A percentile compares a stretch with the other conserved stretches of the same genome.
Evolutionary conservation across 2,329 filamentous ascomycete genomes (phyloP).

Genomic region (Aspergillus persii): DNA sequence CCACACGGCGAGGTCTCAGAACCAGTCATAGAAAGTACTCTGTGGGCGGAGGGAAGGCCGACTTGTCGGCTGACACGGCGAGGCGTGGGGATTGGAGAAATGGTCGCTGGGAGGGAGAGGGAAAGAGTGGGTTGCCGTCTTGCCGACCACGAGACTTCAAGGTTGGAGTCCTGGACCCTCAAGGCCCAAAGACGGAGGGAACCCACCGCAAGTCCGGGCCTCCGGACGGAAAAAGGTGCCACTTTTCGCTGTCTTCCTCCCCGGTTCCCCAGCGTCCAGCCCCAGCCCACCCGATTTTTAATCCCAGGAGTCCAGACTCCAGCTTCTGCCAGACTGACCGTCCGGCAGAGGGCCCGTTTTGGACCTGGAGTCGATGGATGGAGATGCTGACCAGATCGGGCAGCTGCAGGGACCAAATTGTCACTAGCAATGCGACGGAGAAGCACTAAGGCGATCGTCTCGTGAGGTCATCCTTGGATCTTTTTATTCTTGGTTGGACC

Average conservation of each 20-base stretch:
- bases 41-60: no score
- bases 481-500: not conserved
- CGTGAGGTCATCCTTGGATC: not conserved
- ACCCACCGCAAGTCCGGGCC: not conserved
- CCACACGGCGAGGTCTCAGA: no score
- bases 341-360: no score
- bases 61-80: not conserved
- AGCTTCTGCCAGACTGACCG: no score
- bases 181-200: not conserved
- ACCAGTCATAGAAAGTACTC: no score
- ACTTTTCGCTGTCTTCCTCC: not conserved
- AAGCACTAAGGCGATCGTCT: not conserved
- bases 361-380: not conserved
- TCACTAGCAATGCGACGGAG: not conserved
- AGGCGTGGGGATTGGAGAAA: not conserved
- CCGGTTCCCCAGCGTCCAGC: conserved; percentile 2
- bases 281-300: not conserved
- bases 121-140: no score
- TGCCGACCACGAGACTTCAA: no score
- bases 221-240: not conserved
- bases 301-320: no score
- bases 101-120: no score
- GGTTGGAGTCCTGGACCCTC: no score
- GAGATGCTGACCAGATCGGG: not conserved
- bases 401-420: not conserved